Conservation (phyloP, 1,284 basidiomycete genomes). For the Erythrobasidium hasegawianum region DNA sequence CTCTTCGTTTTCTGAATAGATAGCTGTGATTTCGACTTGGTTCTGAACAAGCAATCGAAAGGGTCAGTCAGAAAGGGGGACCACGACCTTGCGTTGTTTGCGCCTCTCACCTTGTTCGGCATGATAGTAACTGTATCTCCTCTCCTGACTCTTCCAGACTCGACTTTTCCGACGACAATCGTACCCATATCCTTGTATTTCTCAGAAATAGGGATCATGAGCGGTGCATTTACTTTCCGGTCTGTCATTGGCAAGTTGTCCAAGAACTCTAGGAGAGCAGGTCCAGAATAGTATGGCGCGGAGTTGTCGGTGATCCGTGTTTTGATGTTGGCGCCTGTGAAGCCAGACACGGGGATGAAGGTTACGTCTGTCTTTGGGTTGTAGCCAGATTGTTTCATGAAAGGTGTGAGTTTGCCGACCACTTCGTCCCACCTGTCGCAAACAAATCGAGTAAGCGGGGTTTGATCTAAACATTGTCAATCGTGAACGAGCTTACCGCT, state of each 20-base stretch:
- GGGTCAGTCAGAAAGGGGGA: neutral
- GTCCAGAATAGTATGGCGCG: constrained; percentile 63
- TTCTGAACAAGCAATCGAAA: constrained; percentile 50
- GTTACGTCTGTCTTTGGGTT: constrained; percentile 86
- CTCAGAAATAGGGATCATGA: constrained; percentile 94
- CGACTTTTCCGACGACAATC: constrained; percentile 91
- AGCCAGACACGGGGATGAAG: constrained; percentile 88
- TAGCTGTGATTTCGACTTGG: constrained; percentile 72
- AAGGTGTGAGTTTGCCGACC: constrained; percentile 79
- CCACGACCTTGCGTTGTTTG: too few species aligned
- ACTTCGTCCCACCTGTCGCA: constrained; percentile 74
- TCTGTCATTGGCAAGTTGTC: constrained; percentile 85
- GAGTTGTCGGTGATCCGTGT: constrained; percentile 65
- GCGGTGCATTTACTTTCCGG: constrained; percentile 78
- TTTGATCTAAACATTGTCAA: too few species aligned
- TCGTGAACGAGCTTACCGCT: constrained; percentile 65
- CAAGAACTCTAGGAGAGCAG: constrained; percentile 75
- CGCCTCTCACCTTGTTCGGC: constrained; percentile 71
- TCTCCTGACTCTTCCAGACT: constrained; percentile 83
- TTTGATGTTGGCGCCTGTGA: constrained; percentile 85
- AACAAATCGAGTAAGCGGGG: too few species aligned
- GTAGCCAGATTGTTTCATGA: constrained; percentile 80
- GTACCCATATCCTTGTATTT: constrained; percentile 98
- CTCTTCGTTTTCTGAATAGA: constrained; percentile 87
- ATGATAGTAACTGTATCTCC: constrained; percentile 77